phyloP scores from a whole-genome alignment of 202 grass and related monocot species.

The Carex arenaria region DNA sequence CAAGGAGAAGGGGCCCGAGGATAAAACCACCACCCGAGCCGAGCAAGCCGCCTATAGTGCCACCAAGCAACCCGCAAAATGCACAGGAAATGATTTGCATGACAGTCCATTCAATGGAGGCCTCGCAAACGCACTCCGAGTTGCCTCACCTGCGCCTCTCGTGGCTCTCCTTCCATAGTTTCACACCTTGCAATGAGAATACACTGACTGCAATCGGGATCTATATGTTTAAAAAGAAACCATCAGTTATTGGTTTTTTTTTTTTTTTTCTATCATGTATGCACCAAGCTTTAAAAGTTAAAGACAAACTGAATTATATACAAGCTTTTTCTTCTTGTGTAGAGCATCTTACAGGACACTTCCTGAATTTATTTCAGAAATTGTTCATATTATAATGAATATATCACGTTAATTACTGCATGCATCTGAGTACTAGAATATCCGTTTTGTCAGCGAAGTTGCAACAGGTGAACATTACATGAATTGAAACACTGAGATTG shows the following conservation, averaged over 20 bases:
- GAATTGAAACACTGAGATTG: neutral
- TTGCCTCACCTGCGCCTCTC: conserved; percentile 57
- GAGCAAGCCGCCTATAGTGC: conserved; percentile 83
- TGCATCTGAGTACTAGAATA: neutral
- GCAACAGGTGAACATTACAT: neutral
- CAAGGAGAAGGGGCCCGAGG: conserved; percentile 95
- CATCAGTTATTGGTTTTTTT: no score
- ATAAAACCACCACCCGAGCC: conserved; percentile 96
- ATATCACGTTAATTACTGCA: neutral
- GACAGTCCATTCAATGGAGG: conserved; percentile 70
- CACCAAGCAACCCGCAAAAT: conserved; percentile 75
- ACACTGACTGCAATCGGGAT: conserved; percentile 52
- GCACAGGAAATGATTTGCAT: conserved; percentile 86
- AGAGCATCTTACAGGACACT: neutral
- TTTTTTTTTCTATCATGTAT: neutral
- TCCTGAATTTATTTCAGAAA: neutral
- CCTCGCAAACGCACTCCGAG: conserved; percentile 75
- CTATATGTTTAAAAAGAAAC: conserved; percentile 29
- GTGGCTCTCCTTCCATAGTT: conserved; percentile 65
- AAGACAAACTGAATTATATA: no score
- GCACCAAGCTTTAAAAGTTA: neutral
- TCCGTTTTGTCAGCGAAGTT: neutral
- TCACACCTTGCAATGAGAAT: conserved; percentile 58
- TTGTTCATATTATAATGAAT: neutral
- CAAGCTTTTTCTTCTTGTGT: neutral